Conservation (phyloP, 257 asterid species). For the Penstemon eatonii region DNA sequence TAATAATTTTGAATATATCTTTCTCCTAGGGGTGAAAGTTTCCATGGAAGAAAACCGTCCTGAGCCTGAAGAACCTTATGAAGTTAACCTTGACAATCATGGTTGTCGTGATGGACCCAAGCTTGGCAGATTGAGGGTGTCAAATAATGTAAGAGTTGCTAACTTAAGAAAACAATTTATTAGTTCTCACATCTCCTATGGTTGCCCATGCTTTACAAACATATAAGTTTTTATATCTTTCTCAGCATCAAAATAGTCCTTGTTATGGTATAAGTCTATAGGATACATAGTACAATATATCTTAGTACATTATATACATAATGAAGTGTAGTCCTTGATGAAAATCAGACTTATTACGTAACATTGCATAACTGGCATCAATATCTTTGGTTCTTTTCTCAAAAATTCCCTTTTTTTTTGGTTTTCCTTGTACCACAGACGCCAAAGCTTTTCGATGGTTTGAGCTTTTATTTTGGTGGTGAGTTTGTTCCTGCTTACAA, state of each 20-base stretch:
- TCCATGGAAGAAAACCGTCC: conserved; percentile 56
- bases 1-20: conserved; percentile 20
- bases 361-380: not conserved
- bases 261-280: not conserved
- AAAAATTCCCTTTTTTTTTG: not conserved
- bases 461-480: conserved; percentile 60
- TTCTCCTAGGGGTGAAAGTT: conserved; percentile 72
- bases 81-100: conserved; percentile 73
- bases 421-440: conserved; percentile 43
- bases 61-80: conserved; percentile 73
- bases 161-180: not conserved
- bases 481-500: conserved; percentile 61
- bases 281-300: not conserved
- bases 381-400: not conserved
- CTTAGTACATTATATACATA: not conserved
- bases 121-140: conserved; percentile 69
- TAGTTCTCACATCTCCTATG: not conserved
- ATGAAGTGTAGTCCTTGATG: not conserved
- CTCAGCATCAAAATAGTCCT: not conserved
- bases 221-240: not conserved
- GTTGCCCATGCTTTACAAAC: not conserved
- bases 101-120: conserved; percentile 75
- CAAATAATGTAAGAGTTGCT: conserved; percentile 48
- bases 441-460: conserved; percentile 67
- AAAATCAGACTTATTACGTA: not conserved